A percentile compares a stretch with the other conserved stretches of the same genome.
These are phyloP conservation scores for Rubia peregrina DNA, from an alignment of 305 asterid species.

Conservation along the genomic window DNA sequence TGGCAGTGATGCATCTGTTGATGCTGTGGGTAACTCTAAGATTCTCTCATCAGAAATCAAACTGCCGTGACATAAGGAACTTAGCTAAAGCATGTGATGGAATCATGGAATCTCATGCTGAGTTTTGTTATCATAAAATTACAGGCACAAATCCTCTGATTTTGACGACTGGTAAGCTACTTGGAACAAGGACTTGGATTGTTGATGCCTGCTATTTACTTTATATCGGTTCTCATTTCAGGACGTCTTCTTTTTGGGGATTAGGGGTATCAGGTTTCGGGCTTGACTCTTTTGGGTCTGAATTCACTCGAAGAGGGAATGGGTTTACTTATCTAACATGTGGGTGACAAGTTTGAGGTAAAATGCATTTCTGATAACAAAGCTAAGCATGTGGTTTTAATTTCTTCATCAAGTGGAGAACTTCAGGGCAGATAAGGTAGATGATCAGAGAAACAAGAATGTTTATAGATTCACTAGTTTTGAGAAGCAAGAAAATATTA, in stretches of 20 bases:
- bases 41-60: slow-evolving; percentile 20
- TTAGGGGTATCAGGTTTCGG: background rate
- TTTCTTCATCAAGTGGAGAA: background rate
- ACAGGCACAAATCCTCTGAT: background rate
- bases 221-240: background rate
- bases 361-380: background rate
- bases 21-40: slow-evolving; percentile 14
- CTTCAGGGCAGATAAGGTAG: background rate
- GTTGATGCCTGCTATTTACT: background rate
- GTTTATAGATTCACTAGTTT: background rate
- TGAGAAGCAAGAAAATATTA: background rate
- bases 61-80: slow-evolving; percentile 5
- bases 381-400: background rate
- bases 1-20: slow-evolving; percentile 20
- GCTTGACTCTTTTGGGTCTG: background rate
- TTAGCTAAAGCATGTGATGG: slow-evolving; percentile 3
- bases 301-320: background rate
- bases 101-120: background rate
- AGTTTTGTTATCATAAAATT: background rate
- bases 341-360: background rate
- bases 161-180: background rate
- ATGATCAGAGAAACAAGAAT: background rate
- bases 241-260: background rate
- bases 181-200: background rate
- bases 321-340: background rate